Percentiles rank a stretch among this genome's conserved stretches.
These are phyloP conservation scores for Capronia coronata DNA, from an alignment of 2,329 filamentous ascomycete genomes.

Conservation along the genomic window DNA sequence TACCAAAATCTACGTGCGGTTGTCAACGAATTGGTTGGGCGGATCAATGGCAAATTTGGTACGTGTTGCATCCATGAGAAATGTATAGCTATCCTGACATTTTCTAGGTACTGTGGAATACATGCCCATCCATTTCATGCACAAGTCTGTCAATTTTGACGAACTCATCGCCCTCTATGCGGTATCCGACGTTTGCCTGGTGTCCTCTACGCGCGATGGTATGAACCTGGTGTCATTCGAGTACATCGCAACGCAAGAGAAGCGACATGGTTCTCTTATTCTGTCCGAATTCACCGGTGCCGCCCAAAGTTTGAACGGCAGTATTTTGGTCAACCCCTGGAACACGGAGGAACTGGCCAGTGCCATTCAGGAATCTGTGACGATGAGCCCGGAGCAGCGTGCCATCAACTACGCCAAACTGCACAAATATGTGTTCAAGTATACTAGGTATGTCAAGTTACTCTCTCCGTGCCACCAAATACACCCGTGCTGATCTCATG, in stretches of 20 bases:
- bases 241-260: conserved; percentile 89
- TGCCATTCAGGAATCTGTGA: conserved; percentile 92
- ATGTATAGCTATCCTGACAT: conserved; percentile 15
- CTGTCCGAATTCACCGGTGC: conserved; percentile 95
- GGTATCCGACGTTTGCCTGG: conserved; percentile 84
- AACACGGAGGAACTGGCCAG: conserved; percentile 93
- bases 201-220: conserved; percentile 91
- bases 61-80: conserved; percentile 26
- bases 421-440: conserved; percentile 93
- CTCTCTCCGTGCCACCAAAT: too few species aligned
- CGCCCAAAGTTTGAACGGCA: conserved; percentile 87
- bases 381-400: conserved; percentile 85
- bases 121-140: conserved; percentile 97
- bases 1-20: conserved; percentile 94
- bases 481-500: conserved; percentile 23
- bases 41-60: conserved; percentile 94
- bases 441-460: conserved; percentile 58
- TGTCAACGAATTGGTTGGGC: conserved; percentile 91
- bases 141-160: conserved; percentile 91
- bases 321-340: conserved; percentile 95
- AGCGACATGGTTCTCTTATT: conserved; percentile 87
- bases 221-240: conserved; percentile 99
- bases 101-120: conserved; percentile 76
- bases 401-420: conserved; percentile 84
- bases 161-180: conserved; percentile 91